Evolutionary conservation across 2,329 filamentous ascomycete species (phyloP), one percentile per base, ranked within the genome.

Genomic region (Ophiostoma ips): DNA sequence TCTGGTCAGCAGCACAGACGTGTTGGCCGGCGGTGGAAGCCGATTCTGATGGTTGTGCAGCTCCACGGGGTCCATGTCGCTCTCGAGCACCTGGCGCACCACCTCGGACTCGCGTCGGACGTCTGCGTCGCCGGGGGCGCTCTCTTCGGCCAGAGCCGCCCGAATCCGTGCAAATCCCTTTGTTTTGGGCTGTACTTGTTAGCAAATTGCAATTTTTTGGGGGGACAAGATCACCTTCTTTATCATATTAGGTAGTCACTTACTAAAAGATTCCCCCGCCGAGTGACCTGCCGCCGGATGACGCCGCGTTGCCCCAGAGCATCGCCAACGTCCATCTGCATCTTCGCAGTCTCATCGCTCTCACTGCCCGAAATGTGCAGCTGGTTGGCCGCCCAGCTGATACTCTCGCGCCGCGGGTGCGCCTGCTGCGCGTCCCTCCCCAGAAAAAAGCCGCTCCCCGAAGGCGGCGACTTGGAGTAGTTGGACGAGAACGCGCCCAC

Each of bases 121-220:
- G 64, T 98, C 92, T 38, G 84, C 83, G 59, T 98, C 92, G 10
- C 94, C 72, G 0, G 92, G 92, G 0, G 88, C 80, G 15, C 79
- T 77, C 67, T 98, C 92, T 67, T 98, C 92, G 51, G 86, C 74
- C 1, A 98, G 73, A 3, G 88, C 88, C 9, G 90, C 92, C 54
- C 86, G 81, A 57, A 98, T 95, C 11, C 92, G 83, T 5, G 89
- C 88, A 64, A 98, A 98, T 0, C 84, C 88, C 67, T 95, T 94
- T 1, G 90, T 92, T 71, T 96, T 98, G 12, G 94, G 92, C 40
- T 43, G 24, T 10, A 12, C 86, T 8, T 94, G 38, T 70, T 55
- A 70, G 63, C 52, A 11, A 36, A 28, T 28, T 15, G 12, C 2
- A 13, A 9, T n/a, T 10, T 15, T 2, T 4, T n/a, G 21, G n/a